These are phyloP conservation scores for Venturia carpophila DNA, from an alignment of 2,329 filamentous ascomycete species.

Conservation along the genomic window DNA sequence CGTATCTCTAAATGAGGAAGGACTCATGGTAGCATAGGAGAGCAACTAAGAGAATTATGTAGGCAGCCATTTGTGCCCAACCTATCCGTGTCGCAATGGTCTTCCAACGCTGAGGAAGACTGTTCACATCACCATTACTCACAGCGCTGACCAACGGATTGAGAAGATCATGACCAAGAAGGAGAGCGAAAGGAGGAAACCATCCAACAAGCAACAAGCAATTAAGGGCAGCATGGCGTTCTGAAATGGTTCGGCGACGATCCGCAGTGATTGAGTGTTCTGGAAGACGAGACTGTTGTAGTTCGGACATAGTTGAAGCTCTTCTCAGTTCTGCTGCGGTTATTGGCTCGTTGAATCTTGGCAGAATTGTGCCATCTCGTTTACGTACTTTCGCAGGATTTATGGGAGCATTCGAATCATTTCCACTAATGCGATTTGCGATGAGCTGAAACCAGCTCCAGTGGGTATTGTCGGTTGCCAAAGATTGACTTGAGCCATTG, in stretches of 20 bases:
- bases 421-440: not conserved
- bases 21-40: not conserved
- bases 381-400: not conserved
- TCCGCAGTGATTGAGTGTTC: not conserved
- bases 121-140: not conserved
- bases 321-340: conserved; percentile 1
- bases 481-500: not conserved
- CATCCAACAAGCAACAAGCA: not conserved
- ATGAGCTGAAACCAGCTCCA: conserved; percentile 1
- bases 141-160: not conserved
- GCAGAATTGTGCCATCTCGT: not conserved
- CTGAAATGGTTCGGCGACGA: not conserved
- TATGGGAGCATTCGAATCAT: not conserved
- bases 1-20: not conserved
- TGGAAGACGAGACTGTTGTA: conserved; percentile 4
- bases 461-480: not conserved
- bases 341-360: not conserved
- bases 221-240: not conserved
- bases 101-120: not conserved
- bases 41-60: not conserved
- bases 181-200: not conserved
- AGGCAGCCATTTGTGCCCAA: not conserved
- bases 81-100: not conserved
- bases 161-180: not conserved
- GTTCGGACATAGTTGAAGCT: not conserved